Conservation (phyloP, 2,329 filamentous ascomycete genomes). For the Cladosporium sp. region DNA sequence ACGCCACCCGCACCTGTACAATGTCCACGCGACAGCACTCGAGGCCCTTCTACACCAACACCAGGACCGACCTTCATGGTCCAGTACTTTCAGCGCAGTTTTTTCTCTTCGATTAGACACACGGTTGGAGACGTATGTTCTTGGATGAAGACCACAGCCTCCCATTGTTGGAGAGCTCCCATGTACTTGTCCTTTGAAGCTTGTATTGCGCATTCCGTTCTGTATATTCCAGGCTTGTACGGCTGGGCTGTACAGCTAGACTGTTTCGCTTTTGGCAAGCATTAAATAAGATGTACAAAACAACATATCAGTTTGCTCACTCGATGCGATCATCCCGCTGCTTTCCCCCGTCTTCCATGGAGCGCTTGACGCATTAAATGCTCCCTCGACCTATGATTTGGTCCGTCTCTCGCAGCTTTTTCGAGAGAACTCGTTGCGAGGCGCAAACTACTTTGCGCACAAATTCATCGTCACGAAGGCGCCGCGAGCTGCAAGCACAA, state of each 20-base stretch:
- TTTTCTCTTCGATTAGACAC: neutral
- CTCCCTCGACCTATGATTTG: too few relatives aligned
- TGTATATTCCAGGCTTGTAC: slow-evolving; percentile 1
- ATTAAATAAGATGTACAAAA: neutral
- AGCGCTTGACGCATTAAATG: too few relatives aligned
- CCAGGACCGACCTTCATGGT: too few relatives aligned
- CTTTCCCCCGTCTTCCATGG: too few relatives aligned
- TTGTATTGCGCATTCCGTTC: neutral
- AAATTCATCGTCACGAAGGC: too few relatives aligned
- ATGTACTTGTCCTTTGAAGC: neutral
- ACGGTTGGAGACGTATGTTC: neutral
- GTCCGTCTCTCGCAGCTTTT: too few relatives aligned
- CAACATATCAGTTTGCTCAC: neutral
- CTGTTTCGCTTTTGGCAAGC: neutral
- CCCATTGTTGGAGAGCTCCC: neutral
- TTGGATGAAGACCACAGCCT: neutral
- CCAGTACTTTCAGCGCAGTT: neutral
- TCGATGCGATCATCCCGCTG: neutral
- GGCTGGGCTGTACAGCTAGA: neutral
- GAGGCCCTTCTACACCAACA: neutral
- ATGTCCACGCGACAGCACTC: neutral
- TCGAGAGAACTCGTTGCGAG: too few relatives aligned
- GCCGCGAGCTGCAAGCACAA: too few relatives aligned
- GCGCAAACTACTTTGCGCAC: too few relatives aligned
- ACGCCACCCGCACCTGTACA: neutral